These are phyloP conservation scores for Melanomma pulvis-pyrius DNA, from an alignment of 495 filamentous ascomycete species.

Conservation along the genomic window DNA sequence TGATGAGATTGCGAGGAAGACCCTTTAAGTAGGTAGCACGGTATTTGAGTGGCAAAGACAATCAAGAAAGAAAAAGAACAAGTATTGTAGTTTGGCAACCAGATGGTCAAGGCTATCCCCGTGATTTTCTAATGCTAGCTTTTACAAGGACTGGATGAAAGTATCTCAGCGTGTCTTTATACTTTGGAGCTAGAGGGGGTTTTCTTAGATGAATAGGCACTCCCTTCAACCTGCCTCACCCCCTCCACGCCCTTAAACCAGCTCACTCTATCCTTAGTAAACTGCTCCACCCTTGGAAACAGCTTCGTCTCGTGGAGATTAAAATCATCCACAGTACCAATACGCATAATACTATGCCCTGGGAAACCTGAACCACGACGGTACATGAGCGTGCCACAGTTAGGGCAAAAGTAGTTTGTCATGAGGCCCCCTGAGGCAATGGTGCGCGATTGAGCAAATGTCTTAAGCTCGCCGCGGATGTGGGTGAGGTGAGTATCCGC, in stretches of 20 bases:
- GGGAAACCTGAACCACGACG: slow-evolving; percentile 24
- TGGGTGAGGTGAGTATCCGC: slow-evolving; percentile 17
- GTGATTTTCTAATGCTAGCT: too few relatives aligned
- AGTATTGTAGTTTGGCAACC: too few relatives aligned
- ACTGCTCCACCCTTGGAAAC: slow-evolving; percentile 22
- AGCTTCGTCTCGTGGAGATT: slow-evolving; percentile 31
- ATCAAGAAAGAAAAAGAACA: too few relatives aligned
- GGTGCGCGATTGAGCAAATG: slow-evolving; percentile 6
- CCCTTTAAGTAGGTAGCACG: too few relatives aligned
- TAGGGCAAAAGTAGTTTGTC: slow-evolving; percentile 30
- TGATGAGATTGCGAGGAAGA: too few relatives aligned
- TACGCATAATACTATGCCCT: slow-evolving; percentile 20
- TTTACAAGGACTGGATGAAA: too few relatives aligned
- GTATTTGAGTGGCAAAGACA: too few relatives aligned
- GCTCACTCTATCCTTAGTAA: slow-evolving; percentile 8
- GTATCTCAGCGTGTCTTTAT: too few relatives aligned
- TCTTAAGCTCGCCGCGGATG: slow-evolving; percentile 18
- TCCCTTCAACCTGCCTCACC: slow-evolving; percentile 11
- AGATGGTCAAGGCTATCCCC: too few relatives aligned
- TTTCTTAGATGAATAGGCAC: not conserved
- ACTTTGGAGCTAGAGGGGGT: too few relatives aligned
- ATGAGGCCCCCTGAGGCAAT: slow-evolving; percentile 14
- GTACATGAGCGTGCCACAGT: slow-evolving; percentile 34
- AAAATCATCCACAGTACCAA: slow-evolving; percentile 36
- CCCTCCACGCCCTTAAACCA: slow-evolving; percentile 22